Evolutionary conservation across 1,139 yeast species (phyloP), one percentile per base, ranked within the genome.

Genomic region (Casaregolazyma lundiana): DNA sequence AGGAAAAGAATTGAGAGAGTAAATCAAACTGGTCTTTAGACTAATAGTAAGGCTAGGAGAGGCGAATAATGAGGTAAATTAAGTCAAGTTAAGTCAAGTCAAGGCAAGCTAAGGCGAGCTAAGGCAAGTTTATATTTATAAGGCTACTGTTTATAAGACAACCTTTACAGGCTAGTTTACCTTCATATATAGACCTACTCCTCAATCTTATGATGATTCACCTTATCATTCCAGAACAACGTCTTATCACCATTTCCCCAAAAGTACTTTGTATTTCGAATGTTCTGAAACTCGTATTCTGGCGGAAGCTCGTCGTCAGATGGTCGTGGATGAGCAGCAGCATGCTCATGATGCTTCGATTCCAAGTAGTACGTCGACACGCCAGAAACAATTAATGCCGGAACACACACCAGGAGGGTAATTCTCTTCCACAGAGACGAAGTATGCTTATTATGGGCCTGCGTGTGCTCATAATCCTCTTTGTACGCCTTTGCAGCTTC

Each of bases 241-340:
- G 97, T 88, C 78, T 87, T 82, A 77, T 89, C 96, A 66, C 98
- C 97, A 67, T 92, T 90, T 65, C 97, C 97, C 97, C 97, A 92
- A 83, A 88, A 90, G 79, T 78, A 69, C 54, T 85, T 84, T 70
- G 80, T 83, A 64, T 69, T 68, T 80, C 97, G 86, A 62, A 88
- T 70, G 77, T 92, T 90, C 76, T 84, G 90, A 79, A 81, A 92
- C 57, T 82, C 92, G 74, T 86, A 87, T 71, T 84, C 94, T 53
- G 70, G 73, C 62, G 96, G 97, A 89, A 95, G 85, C 68, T 89
- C 95, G 58, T 84, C 94, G 67, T 89, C 97, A 39, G 69, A 61
- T 34, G 62, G 58, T 52, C 87, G 74, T 63, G 85, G 87, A 57
- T 75, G 76, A 62, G 77, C 70, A 66, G 77, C 78, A 72, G 96